Evolutionary conservation across 164 flowering plant genomes (phyloP), one percentile per base, ranked within the genome.

Genomic region (Chimonanthus salicifolius): DNA sequence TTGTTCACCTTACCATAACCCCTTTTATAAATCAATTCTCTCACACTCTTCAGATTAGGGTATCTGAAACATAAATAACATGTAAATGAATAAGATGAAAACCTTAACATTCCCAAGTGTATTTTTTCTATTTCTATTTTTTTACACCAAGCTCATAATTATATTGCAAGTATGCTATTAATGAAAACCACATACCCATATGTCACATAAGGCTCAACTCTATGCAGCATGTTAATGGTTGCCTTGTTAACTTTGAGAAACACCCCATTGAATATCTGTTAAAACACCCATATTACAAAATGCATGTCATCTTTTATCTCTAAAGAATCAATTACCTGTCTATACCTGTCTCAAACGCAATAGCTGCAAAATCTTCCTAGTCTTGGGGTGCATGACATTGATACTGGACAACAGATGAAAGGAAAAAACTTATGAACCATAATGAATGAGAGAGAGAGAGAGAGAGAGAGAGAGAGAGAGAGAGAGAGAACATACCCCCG

Each of bases 191-290:
- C 72, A 43, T 73, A 88, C 91, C 91, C 89, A 70, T 81, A 88
- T 8, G 91, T 88, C 15, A 88, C 88, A 60, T 86, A 88, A 9
- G 92, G 92, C 77, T 87, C 92, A 60, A 88, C 90, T 70, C 88
- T 80, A 50, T 83, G 90, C 72, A 88, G 77, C 90, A 88, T 88
- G 71, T 87, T 87, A 82, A 87, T 10, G 6, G 92, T 88, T 8
- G 92, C 90, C 46, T 88, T 88, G 83, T 87, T 88, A 7, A 88
- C 92, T 74, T 87, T 88, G n/a, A 88, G 80, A 46, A 88, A 87
- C 44, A 87, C 92, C 5, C 90, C 90, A 78, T 87, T 88, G 62
- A 88, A 88, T 8, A 88, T 88, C 89, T 86, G 82, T 54, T 11
- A 54, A 5, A 54, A 54, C 11, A 54, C 60, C n/a, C 60, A 54